Evolutionary conservation across 23 red algal species (phyloP).

Genomic region (Cyanidiococcus yangmingshanensis): DNA sequence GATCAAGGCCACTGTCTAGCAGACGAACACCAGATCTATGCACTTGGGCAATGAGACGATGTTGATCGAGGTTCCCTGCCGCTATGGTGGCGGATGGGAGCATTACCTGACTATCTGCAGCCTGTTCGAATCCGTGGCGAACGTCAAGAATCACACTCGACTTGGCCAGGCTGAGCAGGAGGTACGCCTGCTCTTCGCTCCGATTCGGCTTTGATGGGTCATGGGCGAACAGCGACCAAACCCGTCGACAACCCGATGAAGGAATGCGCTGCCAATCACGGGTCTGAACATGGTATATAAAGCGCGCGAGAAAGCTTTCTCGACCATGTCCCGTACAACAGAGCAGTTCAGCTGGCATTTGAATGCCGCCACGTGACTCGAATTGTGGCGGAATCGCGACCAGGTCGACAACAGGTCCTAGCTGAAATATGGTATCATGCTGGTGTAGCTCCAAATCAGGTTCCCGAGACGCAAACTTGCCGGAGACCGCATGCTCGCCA

Average conservation of each 20-base stretch:
- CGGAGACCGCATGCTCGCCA: not conserved
- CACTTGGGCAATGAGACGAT: slow-evolving; percentile 64
- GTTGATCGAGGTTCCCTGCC: slow-evolving; percentile 50
- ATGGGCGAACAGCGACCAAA: not conserved
- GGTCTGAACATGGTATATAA: not conserved
- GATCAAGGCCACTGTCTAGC: slow-evolving; percentile 33
- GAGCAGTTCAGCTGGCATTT: not conserved
- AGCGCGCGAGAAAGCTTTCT: not conserved
- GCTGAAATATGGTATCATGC: not conserved
- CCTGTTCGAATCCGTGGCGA: slow-evolving; percentile 36
- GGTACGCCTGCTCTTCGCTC: slow-evolving; percentile 29
- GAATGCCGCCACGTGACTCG: not conserved
- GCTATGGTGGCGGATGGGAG: slow-evolving; percentile 35
- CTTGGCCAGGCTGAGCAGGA: slow-evolving; percentile 37
- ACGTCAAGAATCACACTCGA: slow-evolving; percentile 35
- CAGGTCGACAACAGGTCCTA: slow-evolving; percentile 1
- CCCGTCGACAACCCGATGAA: not conserved
- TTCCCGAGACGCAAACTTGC: not conserved
- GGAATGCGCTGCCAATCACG: not conserved
- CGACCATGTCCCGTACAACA: not conserved
- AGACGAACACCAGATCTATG: slow-evolving; percentile 27
- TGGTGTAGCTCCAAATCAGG: not conserved
- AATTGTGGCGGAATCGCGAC: not conserved
- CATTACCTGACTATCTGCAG: slow-evolving; percentile 31
- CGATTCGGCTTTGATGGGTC: not conserved